A percentile compares a stretch with the other conserved stretches of the same genome.
These are phyloP conservation scores for Cercospora sp. DNA, from an alignment of 2,329 filamentous ascomycete species.

Conservation along the genomic window DNA sequence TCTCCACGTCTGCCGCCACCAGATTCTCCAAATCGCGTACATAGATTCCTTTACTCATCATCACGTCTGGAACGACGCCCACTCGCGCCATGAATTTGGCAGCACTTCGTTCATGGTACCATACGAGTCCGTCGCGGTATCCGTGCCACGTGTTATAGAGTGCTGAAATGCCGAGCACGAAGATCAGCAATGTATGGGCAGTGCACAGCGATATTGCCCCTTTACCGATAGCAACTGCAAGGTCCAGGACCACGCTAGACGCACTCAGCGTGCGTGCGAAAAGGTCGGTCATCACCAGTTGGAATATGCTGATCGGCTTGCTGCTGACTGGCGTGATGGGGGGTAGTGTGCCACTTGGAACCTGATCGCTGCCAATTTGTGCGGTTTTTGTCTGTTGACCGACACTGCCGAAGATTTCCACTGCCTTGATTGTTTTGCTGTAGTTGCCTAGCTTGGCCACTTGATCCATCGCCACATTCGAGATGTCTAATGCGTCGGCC, in stretches of 20 bases:
- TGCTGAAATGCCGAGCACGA: constrained; percentile 66
- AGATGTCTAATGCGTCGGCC: constrained; percentile 71
- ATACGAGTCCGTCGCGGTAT: constrained; percentile 69
- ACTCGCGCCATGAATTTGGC: constrained; percentile 77
- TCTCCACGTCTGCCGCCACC: constrained; percentile 39
- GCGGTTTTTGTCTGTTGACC: constrained; percentile 64
- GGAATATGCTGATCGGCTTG: constrained; percentile 28
- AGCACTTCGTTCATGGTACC: constrained; percentile 84
- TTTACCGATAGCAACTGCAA: constrained; percentile 43
- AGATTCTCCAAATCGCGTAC: constrained; percentile 74
- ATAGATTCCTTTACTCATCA: constrained; percentile 85
- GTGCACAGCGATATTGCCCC: constrained; percentile 34
- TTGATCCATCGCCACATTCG: constrained; percentile 74
- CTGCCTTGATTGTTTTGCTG: constrained; percentile 72
- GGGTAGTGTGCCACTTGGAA: constrained; percentile 22
- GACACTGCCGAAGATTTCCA: constrained; percentile 75
- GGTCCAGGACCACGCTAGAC: constrained; percentile 41
- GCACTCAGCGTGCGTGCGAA: constrained; percentile 31
- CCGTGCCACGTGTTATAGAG: constrained; percentile 74
- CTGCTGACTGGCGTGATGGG: constrained; percentile 15
- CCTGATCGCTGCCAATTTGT: constrained; percentile 35
- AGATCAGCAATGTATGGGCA: constrained; percentile 73
- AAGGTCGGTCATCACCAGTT: constrained; percentile 36
- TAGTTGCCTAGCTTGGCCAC: constrained; percentile 72
- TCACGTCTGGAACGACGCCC: constrained; percentile 73